A percentile compares a stretch with the other conserved stretches of the same genome.
Conservation (phyloP, 257 asterid species). For the Coffea eugenioides region DNA sequence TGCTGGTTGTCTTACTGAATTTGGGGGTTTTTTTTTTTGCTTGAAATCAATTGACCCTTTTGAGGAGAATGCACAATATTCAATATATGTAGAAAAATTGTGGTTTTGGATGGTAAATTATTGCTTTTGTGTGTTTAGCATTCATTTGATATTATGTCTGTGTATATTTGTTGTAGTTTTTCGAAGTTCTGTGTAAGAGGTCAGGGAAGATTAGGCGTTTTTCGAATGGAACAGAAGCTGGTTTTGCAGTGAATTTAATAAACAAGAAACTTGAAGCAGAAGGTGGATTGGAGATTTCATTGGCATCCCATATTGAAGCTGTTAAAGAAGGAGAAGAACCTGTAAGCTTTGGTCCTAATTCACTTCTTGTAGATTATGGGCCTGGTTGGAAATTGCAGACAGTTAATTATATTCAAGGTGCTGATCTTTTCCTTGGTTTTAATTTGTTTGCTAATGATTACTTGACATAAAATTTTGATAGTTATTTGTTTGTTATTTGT, state of each 20-base stretch:
- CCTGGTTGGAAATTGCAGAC: conserved; percentile 75
- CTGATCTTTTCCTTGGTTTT: neutral
- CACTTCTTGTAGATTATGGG: conserved; percentile 69
- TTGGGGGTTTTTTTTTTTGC: neutral
- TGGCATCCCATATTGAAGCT: conserved; percentile 72
- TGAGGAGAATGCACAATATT: neutral
- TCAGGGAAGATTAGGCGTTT: conserved; percentile 78
- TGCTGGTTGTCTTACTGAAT: neutral
- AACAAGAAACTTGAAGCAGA: conserved; percentile 41
- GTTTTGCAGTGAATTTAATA: conserved; percentile 66
- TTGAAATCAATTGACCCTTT: neutral
- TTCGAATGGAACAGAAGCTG: conserved; percentile 73
- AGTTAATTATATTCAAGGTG: conserved; percentile 43
- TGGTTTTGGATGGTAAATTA: neutral
- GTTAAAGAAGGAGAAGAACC: conserved; percentile 77
- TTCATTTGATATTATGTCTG: neutral
- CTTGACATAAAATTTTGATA: neutral
- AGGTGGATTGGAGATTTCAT: conserved; percentile 23
- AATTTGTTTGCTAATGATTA: neutral
- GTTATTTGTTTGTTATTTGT: neutral
- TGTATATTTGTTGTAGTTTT: conserved; percentile 37
- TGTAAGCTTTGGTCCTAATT: conserved; percentile 73
- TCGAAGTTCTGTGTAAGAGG: conserved; percentile 76
- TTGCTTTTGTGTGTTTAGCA: neutral
- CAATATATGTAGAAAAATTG: neutral